Evolutionary conservation across 208 protist genomes (phyloP), one percentile per base, ranked within the genome.

Genomic region (Leishmania major): DNA sequence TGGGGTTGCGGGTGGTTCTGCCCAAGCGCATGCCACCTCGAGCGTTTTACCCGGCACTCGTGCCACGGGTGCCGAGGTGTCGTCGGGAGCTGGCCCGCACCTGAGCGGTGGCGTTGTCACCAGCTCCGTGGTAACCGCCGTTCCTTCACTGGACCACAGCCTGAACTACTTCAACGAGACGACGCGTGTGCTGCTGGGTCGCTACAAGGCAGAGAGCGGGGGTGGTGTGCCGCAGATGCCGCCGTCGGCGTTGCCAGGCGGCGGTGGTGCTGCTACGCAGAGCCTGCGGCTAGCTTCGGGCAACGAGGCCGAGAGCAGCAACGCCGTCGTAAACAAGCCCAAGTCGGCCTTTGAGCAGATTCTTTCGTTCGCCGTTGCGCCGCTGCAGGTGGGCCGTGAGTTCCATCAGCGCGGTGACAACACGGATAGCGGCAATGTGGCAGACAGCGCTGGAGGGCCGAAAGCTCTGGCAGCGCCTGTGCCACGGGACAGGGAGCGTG

Each of bases 331-430:
- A 17, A n/a, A 22, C 55, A 76, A 64, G 31, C 82, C 86, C 31
- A 82, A 86, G 35, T 49, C 49, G 40, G 83, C 75, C 60, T 94
- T 94, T 79, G 87, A 91, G 67, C 81, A 88, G 59, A 92, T 94
- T 79, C 80, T 94, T 15, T 53, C 85, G 13, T 81, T 80, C 31
- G 78, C 87, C 43, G 87, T 76, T 6, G 83, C 87, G 17, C 80
- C 91, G 43, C 71, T 84, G 53, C 66, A 75, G 31, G 70, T 92
- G 0, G 66, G 79, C 28, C 66, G 49, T 4, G 86, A 87, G 55
- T 88, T 92, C 45, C 89, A 86, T n/a, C 85, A 92, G 37, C 88
- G 86, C 49, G 88, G 81, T 4, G 74, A 80, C 59, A 78, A 13
- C 40, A 25, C 55, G 15, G 17, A 11, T 2, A 17, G 37, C 28